phyloP scores from a whole-genome alignment of 1,139 yeast species.

The Saccharomyces hybrid region DNA sequence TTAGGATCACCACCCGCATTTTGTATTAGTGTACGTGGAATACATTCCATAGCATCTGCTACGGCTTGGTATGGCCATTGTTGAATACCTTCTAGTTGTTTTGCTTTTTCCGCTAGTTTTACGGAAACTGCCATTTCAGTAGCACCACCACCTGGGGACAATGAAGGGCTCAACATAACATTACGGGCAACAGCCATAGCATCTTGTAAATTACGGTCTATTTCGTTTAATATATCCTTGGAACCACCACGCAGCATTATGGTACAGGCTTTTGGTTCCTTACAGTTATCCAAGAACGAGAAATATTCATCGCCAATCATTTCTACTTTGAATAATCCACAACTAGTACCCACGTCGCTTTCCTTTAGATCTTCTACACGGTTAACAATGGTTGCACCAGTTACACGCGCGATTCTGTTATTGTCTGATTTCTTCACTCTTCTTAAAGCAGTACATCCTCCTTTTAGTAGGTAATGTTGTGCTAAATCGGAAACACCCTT shows the following conservation, averaged over 20 bases:
- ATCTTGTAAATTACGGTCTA: slow-evolving; percentile 94
- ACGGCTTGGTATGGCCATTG: slow-evolving; percentile 99
- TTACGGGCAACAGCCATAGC: slow-evolving; percentile 98
- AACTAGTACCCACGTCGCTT: slow-evolving; percentile 76
- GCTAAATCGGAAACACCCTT: slow-evolving; percentile 98
- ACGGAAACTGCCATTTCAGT: slow-evolving; percentile 98
- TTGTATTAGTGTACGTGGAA: slow-evolving; percentile 93
- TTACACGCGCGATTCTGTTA: slow-evolving; percentile 93
- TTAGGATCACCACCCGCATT: slow-evolving; percentile 97
- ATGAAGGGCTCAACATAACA: slow-evolving; percentile 87
- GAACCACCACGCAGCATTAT: slow-evolving; percentile 91
- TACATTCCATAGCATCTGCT: slow-evolving; percentile 96
- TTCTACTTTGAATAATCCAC: slow-evolving; percentile 90
- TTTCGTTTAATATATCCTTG: slow-evolving; percentile 90
- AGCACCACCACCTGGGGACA: slow-evolving; percentile 99
- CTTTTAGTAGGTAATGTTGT: slow-evolving; percentile 89
- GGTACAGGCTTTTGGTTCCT: slow-evolving; percentile 89
- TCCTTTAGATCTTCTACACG: slow-evolving; percentile 91
- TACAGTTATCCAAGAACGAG: slow-evolving; percentile 74
- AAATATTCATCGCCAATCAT: slow-evolving; percentile 96
- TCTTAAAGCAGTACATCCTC: slow-evolving; percentile 87
- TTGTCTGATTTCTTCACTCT: slow-evolving; percentile 94
- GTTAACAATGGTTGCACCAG: slow-evolving; percentile 96
- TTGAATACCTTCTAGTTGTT: slow-evolving; percentile 85
- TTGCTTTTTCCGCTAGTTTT: slow-evolving; percentile 80